phyloP scores from a whole-genome alignment of 805 yeast genomes.

The Brettanomyces sp. region DNA sequence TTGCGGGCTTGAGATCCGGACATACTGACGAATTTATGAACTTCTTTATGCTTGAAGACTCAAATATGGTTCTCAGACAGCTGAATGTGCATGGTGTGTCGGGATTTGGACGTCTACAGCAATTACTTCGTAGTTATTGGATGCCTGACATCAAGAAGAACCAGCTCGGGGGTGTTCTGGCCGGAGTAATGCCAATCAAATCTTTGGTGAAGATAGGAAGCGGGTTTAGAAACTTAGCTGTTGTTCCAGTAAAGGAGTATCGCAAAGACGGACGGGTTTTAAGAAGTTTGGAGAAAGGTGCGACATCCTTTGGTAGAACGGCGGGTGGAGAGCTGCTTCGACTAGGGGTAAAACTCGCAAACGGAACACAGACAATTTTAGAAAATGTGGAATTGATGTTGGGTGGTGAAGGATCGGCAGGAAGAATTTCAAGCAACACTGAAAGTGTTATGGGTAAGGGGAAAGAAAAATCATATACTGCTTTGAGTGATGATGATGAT shows the following conservation, averaged over 20 bases:
- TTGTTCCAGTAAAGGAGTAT: slow-evolving; percentile 68
- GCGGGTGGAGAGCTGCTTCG: slow-evolving; percentile 75
- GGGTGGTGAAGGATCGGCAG: slow-evolving; percentile 63
- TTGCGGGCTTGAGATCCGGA: slow-evolving; percentile 78
- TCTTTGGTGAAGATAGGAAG: slow-evolving; percentile 71
- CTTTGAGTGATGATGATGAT: neutral
- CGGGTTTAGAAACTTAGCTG: slow-evolving; percentile 65
- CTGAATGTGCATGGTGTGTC: slow-evolving; percentile 64
- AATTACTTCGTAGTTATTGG: slow-evolving; percentile 62
- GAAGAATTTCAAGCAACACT: slow-evolving; percentile 13
- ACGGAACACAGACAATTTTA: slow-evolving; percentile 75
- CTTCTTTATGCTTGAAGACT: slow-evolving; percentile 80
- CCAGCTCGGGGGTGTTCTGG: slow-evolving; percentile 71
- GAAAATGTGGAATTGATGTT: slow-evolving; percentile 73
- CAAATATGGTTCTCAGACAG: slow-evolving; percentile 56
- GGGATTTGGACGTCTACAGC: slow-evolving; percentile 58
- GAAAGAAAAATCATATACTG: neutral
- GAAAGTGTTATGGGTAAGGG: neutral
- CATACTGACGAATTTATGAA: slow-evolving; percentile 81
- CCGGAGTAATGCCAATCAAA: slow-evolving; percentile 77
- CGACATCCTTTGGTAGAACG: slow-evolving; percentile 60
- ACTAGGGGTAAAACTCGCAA: slow-evolving; percentile 76
- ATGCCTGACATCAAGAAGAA: slow-evolving; percentile 78
- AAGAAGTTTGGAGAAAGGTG: slow-evolving; percentile 68
- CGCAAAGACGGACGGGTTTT: slow-evolving; percentile 61